Percentiles rank a stretch among this genome's conserved stretches.
These are phyloP conservation scores for Neofusicoccum parvum DNA, from an alignment of 2,329 filamentous ascomycete species.

Conservation along the genomic window DNA sequence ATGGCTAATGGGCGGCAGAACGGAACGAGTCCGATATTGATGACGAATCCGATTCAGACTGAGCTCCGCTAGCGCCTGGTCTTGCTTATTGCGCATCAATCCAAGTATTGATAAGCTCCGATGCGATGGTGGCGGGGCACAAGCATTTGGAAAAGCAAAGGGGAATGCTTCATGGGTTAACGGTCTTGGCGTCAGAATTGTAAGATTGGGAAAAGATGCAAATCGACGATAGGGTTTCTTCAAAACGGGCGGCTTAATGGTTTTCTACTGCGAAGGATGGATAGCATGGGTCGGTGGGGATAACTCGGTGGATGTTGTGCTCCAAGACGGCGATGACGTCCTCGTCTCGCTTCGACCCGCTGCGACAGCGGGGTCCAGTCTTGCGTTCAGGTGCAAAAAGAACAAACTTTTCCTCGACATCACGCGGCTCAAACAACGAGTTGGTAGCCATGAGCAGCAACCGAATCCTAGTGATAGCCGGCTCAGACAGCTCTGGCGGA, in stretches of 20 bases:
- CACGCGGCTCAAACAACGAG: conserved; percentile 9
- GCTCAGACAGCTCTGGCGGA: conserved; percentile 88
- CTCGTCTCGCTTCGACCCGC: conserved; percentile 13
- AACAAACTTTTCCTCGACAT: conserved; percentile 10
- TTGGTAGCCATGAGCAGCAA: conserved; percentile 35
- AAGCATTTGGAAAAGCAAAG: background rate
- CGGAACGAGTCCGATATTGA: conserved; percentile 49
- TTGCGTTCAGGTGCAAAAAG: background rate
- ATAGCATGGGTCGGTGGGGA: background rate
- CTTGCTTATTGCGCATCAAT: background rate
- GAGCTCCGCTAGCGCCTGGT: conserved; percentile 13
- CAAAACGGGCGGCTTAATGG: background rate
- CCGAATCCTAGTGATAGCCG: conserved; percentile 78
- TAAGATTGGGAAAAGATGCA: background rate
- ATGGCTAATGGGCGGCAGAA: conserved; percentile 34
- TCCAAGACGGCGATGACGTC: background rate
- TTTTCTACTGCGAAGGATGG: background rate
- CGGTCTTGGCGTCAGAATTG: background rate
- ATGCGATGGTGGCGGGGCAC: background rate
- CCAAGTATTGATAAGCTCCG: background rate
- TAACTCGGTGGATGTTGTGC: background rate
- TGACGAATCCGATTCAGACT: conserved; percentile 47
- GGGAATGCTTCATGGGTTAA: background rate
- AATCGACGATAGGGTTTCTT: background rate
- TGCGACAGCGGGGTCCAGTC: conserved; percentile 4